Evolutionary conservation across 495 filamentous ascomycete species (phyloP), one percentile per base, ranked within the genome.

Genomic region (Podospora pseudopauciseta): DNA sequence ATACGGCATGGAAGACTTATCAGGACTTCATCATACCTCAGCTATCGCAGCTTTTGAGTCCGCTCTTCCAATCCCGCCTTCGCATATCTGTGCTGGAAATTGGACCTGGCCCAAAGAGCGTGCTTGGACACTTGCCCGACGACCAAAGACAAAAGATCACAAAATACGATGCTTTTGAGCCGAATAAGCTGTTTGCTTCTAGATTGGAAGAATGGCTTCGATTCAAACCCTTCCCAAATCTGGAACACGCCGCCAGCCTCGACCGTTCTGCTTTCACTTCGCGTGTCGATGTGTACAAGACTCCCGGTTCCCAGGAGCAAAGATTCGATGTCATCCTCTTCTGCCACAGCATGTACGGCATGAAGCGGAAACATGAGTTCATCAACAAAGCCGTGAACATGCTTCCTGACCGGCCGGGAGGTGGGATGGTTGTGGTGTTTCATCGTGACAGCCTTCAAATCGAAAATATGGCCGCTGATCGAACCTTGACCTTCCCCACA

Each of bases 341-440:
- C 76, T 88, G 85, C 74, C 87, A 89, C 77, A 87, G 86, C 78
- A 85, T 88, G 83, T 87, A 90, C 70, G 84, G 85, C 74, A 84
- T 89, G 84, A 80, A 83, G 11, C 80, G 80, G 39, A 84, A 85
- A 73, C 71, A 65, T 58, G 77, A 28, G 65, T 81, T 81, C 71
- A 82, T 89, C 70, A 72, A 84, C 74, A 71, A 65, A 39, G 82
- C 85, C 57, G 78, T 88, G 60, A 19, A 79, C 63, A 80, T 87
- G 82, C 83, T 89, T 66, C 72, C 82, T 70, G 78, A 73, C 57
- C 5, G 39, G 15, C 39, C 39, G 13, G 9, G 39, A 3, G 83
- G 80, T 9, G 20, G 15, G 68, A 76, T 87, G 67, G 81, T 87
- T 34, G 80, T 81, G 49, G 79, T 88, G 72, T 86, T 88, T 71